A percentile compares a stretch with the other conserved stretches of the same genome.
These are phyloP conservation scores for Lumnitzera littorea DNA, from an alignment of 345 rosid species.

Conservation along the genomic window DNA sequence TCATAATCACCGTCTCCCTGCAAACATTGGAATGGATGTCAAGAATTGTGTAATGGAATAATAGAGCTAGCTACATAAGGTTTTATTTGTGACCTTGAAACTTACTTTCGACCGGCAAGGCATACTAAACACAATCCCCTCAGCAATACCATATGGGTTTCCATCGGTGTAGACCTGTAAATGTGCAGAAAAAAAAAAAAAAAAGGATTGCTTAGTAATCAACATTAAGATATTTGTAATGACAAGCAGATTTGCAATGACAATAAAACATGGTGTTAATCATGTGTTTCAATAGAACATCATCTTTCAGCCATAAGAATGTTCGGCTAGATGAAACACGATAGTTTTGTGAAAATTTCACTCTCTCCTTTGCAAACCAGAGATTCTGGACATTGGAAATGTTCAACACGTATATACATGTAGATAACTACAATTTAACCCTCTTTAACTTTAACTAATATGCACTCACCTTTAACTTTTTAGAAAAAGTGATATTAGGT, in stretches of 20 bases:
- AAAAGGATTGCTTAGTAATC: background rate
- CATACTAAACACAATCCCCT: slow-evolving; percentile 91
- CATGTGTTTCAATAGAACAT: no score
- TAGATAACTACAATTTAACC: no score
- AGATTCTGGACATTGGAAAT: no score
- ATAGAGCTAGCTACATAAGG: background rate
- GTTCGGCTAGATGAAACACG: no score
- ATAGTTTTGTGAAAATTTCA: no score
- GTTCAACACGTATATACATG: no score
- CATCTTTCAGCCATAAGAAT: no score
- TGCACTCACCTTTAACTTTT: no score
- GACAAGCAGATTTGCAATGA: no score
- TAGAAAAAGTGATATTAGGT: no score
- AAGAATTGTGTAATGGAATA: background rate
- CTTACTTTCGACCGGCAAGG: slow-evolving; percentile 94
- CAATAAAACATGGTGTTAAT: slow-evolving; percentile 3
- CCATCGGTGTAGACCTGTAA: slow-evolving; percentile 77
- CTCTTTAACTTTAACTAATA: no score
- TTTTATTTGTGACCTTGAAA: background rate
- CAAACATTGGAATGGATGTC: slow-evolving; percentile 2
- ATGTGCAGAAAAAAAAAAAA: background rate
- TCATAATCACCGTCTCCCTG: slow-evolving; percentile 99
- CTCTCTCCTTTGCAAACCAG: no score
- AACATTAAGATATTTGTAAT: background rate
- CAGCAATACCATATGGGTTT: slow-evolving; percentile 83